A percentile compares a stretch with the other conserved stretches of the same genome.
These are phyloP conservation scores for Podospora didyma DNA, from an alignment of 495 filamentous ascomycete genomes.

Conservation along the genomic window DNA sequence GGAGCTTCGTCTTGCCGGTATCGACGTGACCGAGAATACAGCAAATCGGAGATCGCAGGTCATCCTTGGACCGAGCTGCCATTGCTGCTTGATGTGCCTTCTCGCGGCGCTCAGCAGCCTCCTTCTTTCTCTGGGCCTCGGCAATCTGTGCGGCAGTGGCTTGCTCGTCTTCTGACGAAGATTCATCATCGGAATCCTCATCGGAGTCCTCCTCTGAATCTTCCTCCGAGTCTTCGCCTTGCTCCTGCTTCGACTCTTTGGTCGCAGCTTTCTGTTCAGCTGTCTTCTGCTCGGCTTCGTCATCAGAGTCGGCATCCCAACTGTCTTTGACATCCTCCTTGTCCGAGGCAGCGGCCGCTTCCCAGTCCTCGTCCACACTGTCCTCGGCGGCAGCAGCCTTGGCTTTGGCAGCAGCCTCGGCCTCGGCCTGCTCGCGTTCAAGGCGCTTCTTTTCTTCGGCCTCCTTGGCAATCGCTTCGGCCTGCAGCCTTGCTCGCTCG, in stretches of 20 bases:
- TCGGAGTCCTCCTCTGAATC: conserved; percentile 43
- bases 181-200: conserved; percentile 32
- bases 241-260: conserved; percentile 19
- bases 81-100: conserved; percentile 87
- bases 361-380: conserved; percentile 80
- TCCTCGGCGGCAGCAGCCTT: conserved; percentile 51
- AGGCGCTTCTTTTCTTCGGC: conserved; percentile 48
- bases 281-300: conserved; percentile 53
- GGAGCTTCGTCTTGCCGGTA: conserved; percentile 97
- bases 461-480: conserved; percentile 61
- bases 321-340: conserved; percentile 81
- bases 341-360: conserved; percentile 71
- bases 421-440: conserved; percentile 48
- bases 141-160: conserved; percentile 62
- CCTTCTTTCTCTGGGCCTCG: conserved; percentile 72
- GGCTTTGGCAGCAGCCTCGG: conserved; percentile 47
- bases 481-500: conserved; percentile 60
- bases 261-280: conserved; percentile 13
- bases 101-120: conserved; percentile 84
- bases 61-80: conserved; percentile 86
- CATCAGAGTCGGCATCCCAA: conserved; percentile 86
- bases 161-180: conserved; percentile 66
- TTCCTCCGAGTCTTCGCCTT: conserved; percentile 14
- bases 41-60: conserved; percentile 96
- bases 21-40: conserved; percentile 99